Evolutionary conservation across 2,329 filamentous ascomycete species (phyloP), one percentile per base, ranked within the genome.

Genomic region (Beauveria asiatica): DNA sequence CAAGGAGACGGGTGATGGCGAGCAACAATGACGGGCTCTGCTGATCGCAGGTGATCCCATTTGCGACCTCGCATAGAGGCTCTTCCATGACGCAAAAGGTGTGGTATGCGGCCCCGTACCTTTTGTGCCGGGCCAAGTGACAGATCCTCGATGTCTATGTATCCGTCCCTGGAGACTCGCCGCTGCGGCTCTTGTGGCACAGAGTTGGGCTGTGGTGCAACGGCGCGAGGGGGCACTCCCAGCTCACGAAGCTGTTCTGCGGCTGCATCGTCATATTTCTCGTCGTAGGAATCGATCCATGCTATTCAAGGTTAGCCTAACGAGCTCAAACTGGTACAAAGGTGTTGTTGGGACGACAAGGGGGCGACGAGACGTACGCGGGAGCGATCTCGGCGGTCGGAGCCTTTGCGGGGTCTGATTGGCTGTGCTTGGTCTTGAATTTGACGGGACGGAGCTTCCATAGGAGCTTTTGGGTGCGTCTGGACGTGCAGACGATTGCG

Each of bases 31-130:
- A 85, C 81, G 4, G 83, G 82, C 62, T 85, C 82, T 39, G 79
- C 76, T 3, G 80, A 80, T 57, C 83, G 80, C 56, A 85, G 69
- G 66, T 85, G 81, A 65, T 85, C 83, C 82, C 82, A 85, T 72
- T 79, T 79, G 62, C 81, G 76, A 3, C 81, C 81, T 51, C 69
- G 70, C 64, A 66, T 70, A 25, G 73, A 73, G 69, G 78, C 69
- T 70, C 77, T 77, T 49, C 80, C 76, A 64, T 80, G 69, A 66
- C 72, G 73, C 56, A 83, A 74, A 23, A 83, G 70, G 57, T 75
- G 74, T 56, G 78, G 77, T 21, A 83, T 70, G 61, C 70, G 75
- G 23, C 68, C 68, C 44, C 69, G 70, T 6, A 68, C 65, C 39
- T 70, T 70, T 56, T 72, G 70, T 2, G 69, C 71, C 8, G 73